Evolutionary conservation across 2,329 filamentous ascomycete species (phyloP).

Genomic region (Tolypocladium pustulatum): DNA sequence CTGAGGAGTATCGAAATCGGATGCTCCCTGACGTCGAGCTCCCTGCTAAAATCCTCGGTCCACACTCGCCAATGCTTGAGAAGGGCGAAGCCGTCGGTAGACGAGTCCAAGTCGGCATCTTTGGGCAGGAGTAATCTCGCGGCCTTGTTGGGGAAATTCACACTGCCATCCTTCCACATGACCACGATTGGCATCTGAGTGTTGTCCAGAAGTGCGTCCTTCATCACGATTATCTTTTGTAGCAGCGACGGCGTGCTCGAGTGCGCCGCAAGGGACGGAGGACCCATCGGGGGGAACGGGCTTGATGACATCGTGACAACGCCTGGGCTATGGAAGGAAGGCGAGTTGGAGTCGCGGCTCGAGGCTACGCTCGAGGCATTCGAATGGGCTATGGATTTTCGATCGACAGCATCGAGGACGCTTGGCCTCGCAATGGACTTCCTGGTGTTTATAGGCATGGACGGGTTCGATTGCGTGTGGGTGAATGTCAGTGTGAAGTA

Average conservation of each 20-base stretch:
- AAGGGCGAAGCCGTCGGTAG: constrained; percentile 42
- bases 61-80: constrained; percentile 51
- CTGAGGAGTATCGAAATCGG: constrained; percentile 56
- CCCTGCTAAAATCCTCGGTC: constrained; percentile 53
- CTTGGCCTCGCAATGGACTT: constrained; percentile 28
- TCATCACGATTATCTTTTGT: constrained; percentile 64
- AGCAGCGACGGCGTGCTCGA: constrained; percentile 53
- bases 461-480: constrained; percentile 34
- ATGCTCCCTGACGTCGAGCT: constrained; percentile 48
- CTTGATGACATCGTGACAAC: constrained; percentile 41
- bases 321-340: constrained; percentile 40
- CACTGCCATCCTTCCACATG: constrained; percentile 72
- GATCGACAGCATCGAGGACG: constrained; percentile 34
- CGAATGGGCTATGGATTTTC: constrained; percentile 30
- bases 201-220: constrained; percentile 66
- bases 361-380: constrained; percentile 37
- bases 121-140: constrained; percentile 40
- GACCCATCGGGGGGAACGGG: constrained; percentile 57
- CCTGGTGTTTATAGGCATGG: constrained; percentile 19
- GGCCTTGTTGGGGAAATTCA: constrained; percentile 63
- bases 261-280: constrained; percentile 45
- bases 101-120: constrained; percentile 25
- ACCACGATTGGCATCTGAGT: constrained; percentile 65
- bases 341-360: constrained; percentile 35
- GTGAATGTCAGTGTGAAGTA: constrained; percentile 72